Evolutionary conservation across 495 filamentous ascomycete genomes (phyloP).

Genomic region (Penicillium psychrofluorescens): DNA sequence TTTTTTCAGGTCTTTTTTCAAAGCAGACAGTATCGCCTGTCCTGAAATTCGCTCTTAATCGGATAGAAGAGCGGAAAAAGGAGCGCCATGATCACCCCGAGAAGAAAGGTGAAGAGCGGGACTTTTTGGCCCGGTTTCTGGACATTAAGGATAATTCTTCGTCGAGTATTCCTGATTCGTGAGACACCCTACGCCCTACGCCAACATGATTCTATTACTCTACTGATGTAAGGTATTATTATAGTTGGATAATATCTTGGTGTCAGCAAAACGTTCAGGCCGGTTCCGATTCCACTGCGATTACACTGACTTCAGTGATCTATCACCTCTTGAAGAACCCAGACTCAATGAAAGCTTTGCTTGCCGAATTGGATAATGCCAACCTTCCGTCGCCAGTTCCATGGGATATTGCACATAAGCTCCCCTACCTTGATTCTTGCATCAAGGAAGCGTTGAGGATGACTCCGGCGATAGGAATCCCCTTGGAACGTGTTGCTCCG

Average conservation of each 20-base stretch:
- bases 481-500: constrained; percentile 30
- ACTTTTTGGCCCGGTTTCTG: constrained; percentile 20
- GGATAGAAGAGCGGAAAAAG: background rate
- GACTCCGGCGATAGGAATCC: constrained; percentile 28
- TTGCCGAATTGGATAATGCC: constrained; percentile 5
- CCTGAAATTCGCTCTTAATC: constrained; percentile 2
- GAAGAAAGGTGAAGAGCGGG: constrained; percentile 3
- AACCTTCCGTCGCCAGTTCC: constrained; percentile 3
- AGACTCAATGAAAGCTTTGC: constrained; percentile 11
- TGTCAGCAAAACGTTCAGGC: constrained; percentile 32
- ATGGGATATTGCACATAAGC: constrained; percentile 17
- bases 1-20: background rate
- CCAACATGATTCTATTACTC: background rate
- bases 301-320: constrained; percentile 23
- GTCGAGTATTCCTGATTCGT: constrained; percentile 13
- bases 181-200: constrained; percentile 3
- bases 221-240: background rate
- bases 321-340: constrained; percentile 28
- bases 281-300: constrained; percentile 39
- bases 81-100: background rate
- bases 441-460: constrained; percentile 56
- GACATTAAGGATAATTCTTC: constrained; percentile 5
- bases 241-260: constrained; percentile 1
- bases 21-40: constrained; percentile 1
- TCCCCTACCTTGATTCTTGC: constrained; percentile 31